These are phyloP conservation scores for Phylloporus sp. DNA, from an alignment of 768 basidiomycete genomes.

Conservation along the genomic window DNA sequence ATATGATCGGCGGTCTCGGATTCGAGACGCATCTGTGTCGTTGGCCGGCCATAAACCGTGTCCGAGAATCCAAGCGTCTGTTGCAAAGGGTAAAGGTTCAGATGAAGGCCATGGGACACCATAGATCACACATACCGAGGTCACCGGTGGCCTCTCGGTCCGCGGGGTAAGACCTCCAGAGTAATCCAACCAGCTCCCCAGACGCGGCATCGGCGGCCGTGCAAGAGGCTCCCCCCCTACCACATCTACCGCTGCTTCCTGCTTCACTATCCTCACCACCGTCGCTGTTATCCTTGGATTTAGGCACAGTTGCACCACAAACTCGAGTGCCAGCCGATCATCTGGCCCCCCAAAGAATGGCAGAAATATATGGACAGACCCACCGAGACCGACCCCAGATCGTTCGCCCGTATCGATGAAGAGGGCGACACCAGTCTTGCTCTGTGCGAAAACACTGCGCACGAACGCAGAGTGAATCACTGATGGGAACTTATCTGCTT, in stretches of 20 bases:
- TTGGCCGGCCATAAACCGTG: constrained; percentile 63
- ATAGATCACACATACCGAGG: constrained; percentile 6
- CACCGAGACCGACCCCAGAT: constrained; percentile 19
- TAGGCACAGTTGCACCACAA: constrained; percentile 79
- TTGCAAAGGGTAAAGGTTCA: not conserved
- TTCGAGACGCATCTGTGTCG: constrained; percentile 63
- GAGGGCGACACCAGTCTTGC: constrained; percentile 74
- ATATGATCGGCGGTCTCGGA: constrained; percentile 85
- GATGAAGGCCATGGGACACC: not conserved
- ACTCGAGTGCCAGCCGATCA: constrained; percentile 80
- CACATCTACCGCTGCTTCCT: constrained; percentile 31
- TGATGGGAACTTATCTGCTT: constrained; percentile 38
- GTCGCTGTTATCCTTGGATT: constrained; percentile 68
- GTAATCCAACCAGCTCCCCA: not conserved
- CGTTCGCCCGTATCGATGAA: constrained; percentile 66
- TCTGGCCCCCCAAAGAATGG: constrained; percentile 95
- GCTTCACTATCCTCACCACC: constrained; percentile 61
- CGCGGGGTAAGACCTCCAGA: not conserved
- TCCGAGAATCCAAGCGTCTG: constrained; percentile 48
- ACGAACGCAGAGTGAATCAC: constrained; percentile 76
- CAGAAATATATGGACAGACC: constrained; percentile 66
- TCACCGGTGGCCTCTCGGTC: not conserved
- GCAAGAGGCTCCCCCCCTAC: not conserved
- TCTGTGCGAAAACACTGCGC: constrained; percentile 70
- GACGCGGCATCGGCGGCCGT: not conserved